Percentiles rank a stretch among this genome's conserved stretches.
Conservation (phyloP, 176 grass and related monocot species). For the Aechmea fasciata region DNA sequence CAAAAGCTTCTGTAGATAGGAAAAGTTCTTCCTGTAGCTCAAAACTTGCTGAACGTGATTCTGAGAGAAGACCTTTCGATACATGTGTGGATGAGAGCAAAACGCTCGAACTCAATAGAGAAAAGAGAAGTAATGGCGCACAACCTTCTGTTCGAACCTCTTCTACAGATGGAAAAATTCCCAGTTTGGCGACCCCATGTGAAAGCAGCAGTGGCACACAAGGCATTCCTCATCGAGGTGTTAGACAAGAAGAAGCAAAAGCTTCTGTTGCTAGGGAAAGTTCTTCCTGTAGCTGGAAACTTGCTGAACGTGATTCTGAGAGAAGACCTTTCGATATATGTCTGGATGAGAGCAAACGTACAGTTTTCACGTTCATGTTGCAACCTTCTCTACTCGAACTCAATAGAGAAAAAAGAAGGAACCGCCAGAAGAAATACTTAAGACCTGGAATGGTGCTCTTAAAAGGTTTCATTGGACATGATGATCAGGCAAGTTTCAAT, state of each 20-base stretch:
- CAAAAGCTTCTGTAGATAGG: neutral
- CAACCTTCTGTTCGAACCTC: neutral
- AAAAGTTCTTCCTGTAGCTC: slow-evolving; percentile 1
- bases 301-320: slow-evolving; percentile 15
- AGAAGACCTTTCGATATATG: slow-evolving; percentile 36
- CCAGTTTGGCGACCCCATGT: neutral
- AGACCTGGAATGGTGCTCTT: slow-evolving; percentile 47
- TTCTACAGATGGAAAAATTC: neutral
- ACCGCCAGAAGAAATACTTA: neutral
- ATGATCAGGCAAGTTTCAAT: slow-evolving; percentile 30
- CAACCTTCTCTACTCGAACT: slow-evolving; percentile 11
- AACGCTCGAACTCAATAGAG: slow-evolving; percentile 5
- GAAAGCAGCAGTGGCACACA: neutral
- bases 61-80: slow-evolving; percentile 26
- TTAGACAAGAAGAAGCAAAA: neutral
- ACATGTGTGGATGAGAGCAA: slow-evolving; percentile 21
- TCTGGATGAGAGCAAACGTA: neutral
- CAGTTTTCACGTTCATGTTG: neutral
- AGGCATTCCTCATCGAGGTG: no score
- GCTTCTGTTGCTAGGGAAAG: slow-evolving; percentile 4
- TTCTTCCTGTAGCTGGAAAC: slow-evolving; percentile 4
- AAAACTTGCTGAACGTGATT: slow-evolving; percentile 15
- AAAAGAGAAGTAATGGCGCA: slow-evolving; percentile 9
- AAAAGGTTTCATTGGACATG: slow-evolving; percentile 30
- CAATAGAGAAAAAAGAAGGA: slow-evolving; percentile 29